Evolutionary conservation across 257 asterid species (phyloP).

Genomic region (Cynanchum wilfordii): DNA sequence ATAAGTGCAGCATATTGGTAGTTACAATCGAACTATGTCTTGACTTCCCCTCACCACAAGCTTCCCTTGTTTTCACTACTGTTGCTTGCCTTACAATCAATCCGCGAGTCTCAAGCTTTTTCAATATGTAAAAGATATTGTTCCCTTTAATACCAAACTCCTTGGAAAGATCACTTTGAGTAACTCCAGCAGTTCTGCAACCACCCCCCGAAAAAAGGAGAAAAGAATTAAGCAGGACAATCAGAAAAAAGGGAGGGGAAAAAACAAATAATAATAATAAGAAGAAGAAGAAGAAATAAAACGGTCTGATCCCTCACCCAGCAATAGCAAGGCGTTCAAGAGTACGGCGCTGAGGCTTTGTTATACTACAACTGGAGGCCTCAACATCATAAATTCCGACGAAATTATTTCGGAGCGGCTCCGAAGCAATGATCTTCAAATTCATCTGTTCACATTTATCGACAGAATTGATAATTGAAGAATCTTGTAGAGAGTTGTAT

Average conservation of each 20-base stretch:
- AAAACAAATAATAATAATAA: background rate
- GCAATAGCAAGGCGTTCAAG: slow-evolving; percentile 77
- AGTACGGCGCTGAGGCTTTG: slow-evolving; percentile 45
- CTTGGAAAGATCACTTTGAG: slow-evolving; percentile 78
- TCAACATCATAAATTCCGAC: slow-evolving; percentile 64
- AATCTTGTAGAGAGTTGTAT: slow-evolving; percentile 22
- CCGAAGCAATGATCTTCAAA: slow-evolving; percentile 60
- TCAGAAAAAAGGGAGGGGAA: background rate
- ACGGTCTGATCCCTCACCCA: slow-evolving; percentile 35
- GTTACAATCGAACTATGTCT: slow-evolving; percentile 40
- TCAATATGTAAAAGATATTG: slow-evolving; percentile 60
- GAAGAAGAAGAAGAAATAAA: too few species aligned
- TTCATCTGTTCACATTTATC: slow-evolving; percentile 52
- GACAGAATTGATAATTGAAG: slow-evolving; percentile 26
- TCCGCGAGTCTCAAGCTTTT: slow-evolving; percentile 74
- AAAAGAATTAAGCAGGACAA: background rate
- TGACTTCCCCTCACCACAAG: slow-evolving; percentile 32
- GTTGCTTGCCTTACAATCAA: slow-evolving; percentile 74
- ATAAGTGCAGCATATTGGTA: slow-evolving; percentile 79
- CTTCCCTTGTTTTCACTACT: slow-evolving; percentile 57
- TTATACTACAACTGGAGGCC: slow-evolving; percentile 41
- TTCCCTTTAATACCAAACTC: slow-evolving; percentile 62
- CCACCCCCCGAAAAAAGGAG: background rate
- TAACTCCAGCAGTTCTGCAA: slow-evolving; percentile 70
- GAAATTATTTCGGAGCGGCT: slow-evolving; percentile 61